phyloP scores from a whole-genome alignment of 2,329 filamentous ascomycete genomes.

The Zymoseptoria passerinii region DNA sequence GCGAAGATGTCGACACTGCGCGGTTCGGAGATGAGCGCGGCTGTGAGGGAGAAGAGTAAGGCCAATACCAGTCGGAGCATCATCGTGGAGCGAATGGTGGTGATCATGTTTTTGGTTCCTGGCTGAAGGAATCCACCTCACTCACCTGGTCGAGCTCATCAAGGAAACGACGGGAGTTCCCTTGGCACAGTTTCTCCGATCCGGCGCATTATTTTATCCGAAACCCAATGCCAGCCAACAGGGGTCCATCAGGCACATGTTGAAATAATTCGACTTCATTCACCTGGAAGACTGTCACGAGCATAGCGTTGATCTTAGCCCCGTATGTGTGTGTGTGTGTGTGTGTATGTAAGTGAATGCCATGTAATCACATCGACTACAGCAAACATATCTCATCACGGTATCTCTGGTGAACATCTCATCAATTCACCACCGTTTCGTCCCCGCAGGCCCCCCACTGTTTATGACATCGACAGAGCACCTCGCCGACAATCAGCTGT shows the following conservation, averaged over 20 bases:
- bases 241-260: neutral
- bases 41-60: slow-evolving; percentile 28
- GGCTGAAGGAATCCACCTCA: neutral
- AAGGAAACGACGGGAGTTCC: neutral
- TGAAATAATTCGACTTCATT: neutral
- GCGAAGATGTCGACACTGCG: slow-evolving; percentile 29
- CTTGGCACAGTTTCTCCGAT: neutral
- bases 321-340: no score
- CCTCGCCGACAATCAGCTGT: neutral
- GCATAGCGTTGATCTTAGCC: neutral
- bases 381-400: neutral
- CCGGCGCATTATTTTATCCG: neutral
- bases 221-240: neutral
- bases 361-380: neutral
- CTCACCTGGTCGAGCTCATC: neutral
- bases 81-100: slow-evolving; percentile 31
- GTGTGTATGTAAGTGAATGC: no score
- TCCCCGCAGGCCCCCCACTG: neutral
- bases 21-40: slow-evolving; percentile 16
- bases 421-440: neutral
- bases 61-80: slow-evolving; percentile 30
- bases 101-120: neutral
- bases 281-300: neutral
- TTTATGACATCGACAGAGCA: neutral
- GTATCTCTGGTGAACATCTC: neutral